A percentile compares a stretch with the other conserved stretches of the same genome.
phyloP scores from a whole-genome alignment of 768 basidiomycete species.

The Neoboletus brunneissimus region DNA sequence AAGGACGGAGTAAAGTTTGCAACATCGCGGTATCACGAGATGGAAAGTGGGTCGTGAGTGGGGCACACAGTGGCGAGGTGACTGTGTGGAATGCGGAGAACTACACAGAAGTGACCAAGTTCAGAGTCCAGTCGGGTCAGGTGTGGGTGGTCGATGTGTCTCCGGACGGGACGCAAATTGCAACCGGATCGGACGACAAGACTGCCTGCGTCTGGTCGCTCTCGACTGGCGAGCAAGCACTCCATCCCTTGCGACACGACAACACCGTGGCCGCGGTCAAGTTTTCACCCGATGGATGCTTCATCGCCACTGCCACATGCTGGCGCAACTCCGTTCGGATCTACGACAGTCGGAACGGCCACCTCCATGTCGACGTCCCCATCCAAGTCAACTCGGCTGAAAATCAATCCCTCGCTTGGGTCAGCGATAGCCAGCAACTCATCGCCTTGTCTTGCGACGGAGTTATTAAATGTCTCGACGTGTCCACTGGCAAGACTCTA shows the following conservation, averaged over 20 bases:
- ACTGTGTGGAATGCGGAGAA: not conserved
- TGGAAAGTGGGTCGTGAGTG: not conserved
- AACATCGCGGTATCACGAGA: not conserved
- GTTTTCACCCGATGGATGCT: not conserved
- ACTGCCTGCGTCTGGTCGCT: not conserved
- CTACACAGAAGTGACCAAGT: not conserved
- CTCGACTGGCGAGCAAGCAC: not conserved
- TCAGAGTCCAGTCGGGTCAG: not conserved
- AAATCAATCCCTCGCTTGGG: not conserved
- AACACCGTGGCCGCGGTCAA: not conserved
- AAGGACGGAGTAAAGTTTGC: not conserved
- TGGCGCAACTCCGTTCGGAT: not conserved
- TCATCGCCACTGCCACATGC: not conserved
- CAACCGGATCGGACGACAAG: not conserved
- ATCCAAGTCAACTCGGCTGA: not conserved
- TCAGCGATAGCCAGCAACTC: not conserved
- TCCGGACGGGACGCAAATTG: too few species aligned
- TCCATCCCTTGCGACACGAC: not conserved
- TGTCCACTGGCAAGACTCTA: not conserved
- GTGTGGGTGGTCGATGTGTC: too few species aligned
- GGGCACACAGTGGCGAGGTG: not conserved
- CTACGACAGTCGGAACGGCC: not conserved
- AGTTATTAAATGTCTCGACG: not conserved
- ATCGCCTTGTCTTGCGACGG: not conserved
- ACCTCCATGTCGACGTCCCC: not conserved